A percentile compares a stretch with the other conserved stretches of the same genome.
These are phyloP conservation scores for Lepidopterella palustris DNA, from an alignment of 495 filamentous ascomycete genomes.

Conservation along the genomic window DNA sequence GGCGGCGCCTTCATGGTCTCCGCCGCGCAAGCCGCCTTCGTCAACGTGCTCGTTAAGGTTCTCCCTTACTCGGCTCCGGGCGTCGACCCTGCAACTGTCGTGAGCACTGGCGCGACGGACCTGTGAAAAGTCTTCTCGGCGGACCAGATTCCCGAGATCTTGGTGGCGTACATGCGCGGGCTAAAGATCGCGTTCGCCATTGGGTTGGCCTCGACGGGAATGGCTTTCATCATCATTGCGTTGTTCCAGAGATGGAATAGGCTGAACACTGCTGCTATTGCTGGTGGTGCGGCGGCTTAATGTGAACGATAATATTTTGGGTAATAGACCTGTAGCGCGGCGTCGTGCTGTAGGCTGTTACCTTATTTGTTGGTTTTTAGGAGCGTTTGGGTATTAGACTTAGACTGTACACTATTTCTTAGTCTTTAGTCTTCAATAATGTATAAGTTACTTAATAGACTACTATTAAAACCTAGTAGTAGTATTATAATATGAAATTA, in stretches of 20 bases:
- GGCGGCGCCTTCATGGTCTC: not conserved
- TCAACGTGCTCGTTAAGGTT: not conserved
- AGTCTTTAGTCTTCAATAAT: too few species aligned
- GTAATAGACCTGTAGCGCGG: too few species aligned
- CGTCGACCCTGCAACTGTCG: not conserved
- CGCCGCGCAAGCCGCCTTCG: conserved; percentile 7
- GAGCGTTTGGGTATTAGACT: too few species aligned
- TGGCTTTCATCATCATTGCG: not conserved
- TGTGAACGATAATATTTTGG: too few species aligned
- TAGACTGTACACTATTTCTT: too few species aligned
- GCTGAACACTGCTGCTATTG: not conserved
- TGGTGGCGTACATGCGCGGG: not conserved
- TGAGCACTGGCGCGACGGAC: not conserved
- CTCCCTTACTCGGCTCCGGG: not conserved
- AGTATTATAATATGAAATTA: too few species aligned
- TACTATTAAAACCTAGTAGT: too few species aligned
- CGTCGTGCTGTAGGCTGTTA: too few species aligned
- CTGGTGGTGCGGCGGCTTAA: too few species aligned
- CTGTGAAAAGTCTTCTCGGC: not conserved
- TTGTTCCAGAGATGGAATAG: not conserved
- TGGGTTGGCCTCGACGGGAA: not conserved
- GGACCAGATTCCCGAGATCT: not conserved
- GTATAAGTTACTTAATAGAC: too few species aligned
- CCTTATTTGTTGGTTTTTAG: too few species aligned
- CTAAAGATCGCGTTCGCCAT: not conserved